A percentile compares a stretch with the other conserved stretches of the same genome.
Conservation (phyloP, 257 asterid genomes). For the Nicotiana paniculata region DNA sequence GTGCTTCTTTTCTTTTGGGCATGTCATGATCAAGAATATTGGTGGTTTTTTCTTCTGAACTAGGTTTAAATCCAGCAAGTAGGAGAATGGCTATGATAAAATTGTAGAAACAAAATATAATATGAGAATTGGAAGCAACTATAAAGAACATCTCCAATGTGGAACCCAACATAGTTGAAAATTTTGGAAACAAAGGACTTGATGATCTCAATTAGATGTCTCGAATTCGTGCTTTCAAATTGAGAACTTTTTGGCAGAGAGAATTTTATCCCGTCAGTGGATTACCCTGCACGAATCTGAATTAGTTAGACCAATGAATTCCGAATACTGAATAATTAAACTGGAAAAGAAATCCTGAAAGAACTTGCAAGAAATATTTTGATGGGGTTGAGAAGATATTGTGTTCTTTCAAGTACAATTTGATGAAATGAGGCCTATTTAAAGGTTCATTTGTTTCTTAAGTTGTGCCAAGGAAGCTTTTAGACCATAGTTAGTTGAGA, state of each 20-base stretch:
- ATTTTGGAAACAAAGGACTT: neutral
- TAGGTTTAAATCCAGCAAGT: constrained; percentile 28
- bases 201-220: too few relatives aligned
- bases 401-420: neutral
- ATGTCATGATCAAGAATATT: constrained; percentile 1
- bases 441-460: constrained; percentile 3
- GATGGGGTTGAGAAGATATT: neutral
- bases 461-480: constrained; percentile 30
- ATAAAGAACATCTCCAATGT: constrained; percentile 42
- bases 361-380: neutral
- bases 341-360: neutral
- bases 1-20: neutral
- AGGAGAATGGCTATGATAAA: constrained; percentile 48
- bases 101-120: constrained; percentile 55
- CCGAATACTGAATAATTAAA: neutral
- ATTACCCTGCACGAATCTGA: neutral
- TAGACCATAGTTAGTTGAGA: constrained; percentile 2
- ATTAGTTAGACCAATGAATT: neutral
- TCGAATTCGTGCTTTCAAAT: neutral
- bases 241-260: rapidly evolving
- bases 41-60: constrained; percentile 6
- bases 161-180: constrained; percentile 34
- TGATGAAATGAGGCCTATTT: neutral
- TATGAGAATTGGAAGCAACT: constrained; percentile 51
- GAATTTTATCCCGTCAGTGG: neutral